Base-by-base conservation (phyloP, 2,329 filamentous ascomycete species). In the Phialophora expanda region DNA sequence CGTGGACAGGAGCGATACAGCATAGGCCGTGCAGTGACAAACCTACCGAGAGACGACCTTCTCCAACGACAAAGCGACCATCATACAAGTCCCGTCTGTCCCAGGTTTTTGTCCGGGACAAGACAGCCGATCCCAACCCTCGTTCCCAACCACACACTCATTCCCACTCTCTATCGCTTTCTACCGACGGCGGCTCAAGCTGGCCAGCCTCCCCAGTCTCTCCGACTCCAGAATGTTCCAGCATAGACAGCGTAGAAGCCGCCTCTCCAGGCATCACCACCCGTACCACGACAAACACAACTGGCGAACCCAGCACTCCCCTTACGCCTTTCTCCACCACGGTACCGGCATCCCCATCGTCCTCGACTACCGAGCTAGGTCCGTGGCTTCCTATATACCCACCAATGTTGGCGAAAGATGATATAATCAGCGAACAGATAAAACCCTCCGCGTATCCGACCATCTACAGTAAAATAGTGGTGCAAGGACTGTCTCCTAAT, bases 401-500 rank as follows among this genome's bases (percentile, higher is more conserved):
- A 5, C 90, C 91, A 0, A 80, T 96, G 4, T 82, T 97, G 4
- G 90, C 92, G 5, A 81, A 86, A 0, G 83, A 85, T 55, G 93
- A 96, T 74, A 85, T 89, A 0, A 88, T 97, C 77, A 90, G 93
- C 63, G 85, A 88, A 32, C 89, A 88, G 34, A 95, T 97, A 73
- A 89, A 84, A 0, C 87, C 91, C 0, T 79, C 85, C 17, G 85
- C 90, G 62, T 96, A 97, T 77, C 81, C 88, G 0, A 90, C 90
- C 55, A 91, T 98, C 64, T 97, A 96, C 81, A 90, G 90, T 75
- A 97, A 97, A 78, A 90, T 97, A 58, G 88, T 97, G 50, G 77
- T 93, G 0, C 89, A 94, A 73, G 86, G 84, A 44, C 85, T 95
- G 69, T 91, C 92, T 2, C 94, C 94, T 0, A 89, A 90, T 1